Evolutionary conservation across 164 flowering plant genomes (phyloP).

Genomic region (Tetracentron sinense): DNA sequence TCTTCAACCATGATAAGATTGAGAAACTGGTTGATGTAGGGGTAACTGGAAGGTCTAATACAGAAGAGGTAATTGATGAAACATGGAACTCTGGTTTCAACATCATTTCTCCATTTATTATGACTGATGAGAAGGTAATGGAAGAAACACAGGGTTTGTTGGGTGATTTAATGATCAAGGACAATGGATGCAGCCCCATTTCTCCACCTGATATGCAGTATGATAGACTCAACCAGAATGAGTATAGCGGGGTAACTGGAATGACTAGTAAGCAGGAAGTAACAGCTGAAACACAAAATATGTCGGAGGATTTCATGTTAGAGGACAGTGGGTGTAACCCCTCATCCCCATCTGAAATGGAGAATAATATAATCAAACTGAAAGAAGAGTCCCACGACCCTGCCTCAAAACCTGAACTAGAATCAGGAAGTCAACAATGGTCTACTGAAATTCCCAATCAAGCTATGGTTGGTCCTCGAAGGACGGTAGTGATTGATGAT

Average conservation of each 20-base stretch:
- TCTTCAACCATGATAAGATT: slow-evolving; percentile 4
- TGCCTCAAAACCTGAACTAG: slow-evolving; percentile 10
- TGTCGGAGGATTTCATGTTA: slow-evolving; percentile 5
- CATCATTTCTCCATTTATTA: slow-evolving; percentile 8
- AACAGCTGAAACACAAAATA: slow-evolving; percentile 1
- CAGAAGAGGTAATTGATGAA: slow-evolving; percentile 12
- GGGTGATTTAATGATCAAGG: slow-evolving; percentile 3
- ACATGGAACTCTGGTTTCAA: slow-evolving; percentile 15
- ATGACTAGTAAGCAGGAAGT: slow-evolving; percentile 5
- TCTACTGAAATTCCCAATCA: slow-evolving; percentile 4
- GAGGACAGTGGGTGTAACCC: slow-evolving; percentile 5
- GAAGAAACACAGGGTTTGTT: slow-evolving; percentile 4
- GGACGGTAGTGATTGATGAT: slow-evolving; percentile 3
- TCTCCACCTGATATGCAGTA: slow-evolving; percentile 8
- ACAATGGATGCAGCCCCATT: slow-evolving; percentile 6
- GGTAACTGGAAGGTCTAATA: slow-evolving; percentile 6
- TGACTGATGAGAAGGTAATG: slow-evolving; percentile 1
- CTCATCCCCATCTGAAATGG: slow-evolving; percentile 6
- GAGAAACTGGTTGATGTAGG: slow-evolving; percentile 11
- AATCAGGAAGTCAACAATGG: slow-evolving; percentile 5
- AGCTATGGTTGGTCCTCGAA: neutral
- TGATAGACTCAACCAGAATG: slow-evolving; percentile 6
- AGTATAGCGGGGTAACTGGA: slow-evolving; percentile 1
- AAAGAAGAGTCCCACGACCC: slow-evolving; percentile 8
- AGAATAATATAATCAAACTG: neutral